A percentile compares a stretch with the other conserved stretches of the same genome.
These are phyloP conservation scores for Persicaria maculosa DNA, from an alignment of 148 eudicot genomes.

Conservation along the genomic window DNA sequence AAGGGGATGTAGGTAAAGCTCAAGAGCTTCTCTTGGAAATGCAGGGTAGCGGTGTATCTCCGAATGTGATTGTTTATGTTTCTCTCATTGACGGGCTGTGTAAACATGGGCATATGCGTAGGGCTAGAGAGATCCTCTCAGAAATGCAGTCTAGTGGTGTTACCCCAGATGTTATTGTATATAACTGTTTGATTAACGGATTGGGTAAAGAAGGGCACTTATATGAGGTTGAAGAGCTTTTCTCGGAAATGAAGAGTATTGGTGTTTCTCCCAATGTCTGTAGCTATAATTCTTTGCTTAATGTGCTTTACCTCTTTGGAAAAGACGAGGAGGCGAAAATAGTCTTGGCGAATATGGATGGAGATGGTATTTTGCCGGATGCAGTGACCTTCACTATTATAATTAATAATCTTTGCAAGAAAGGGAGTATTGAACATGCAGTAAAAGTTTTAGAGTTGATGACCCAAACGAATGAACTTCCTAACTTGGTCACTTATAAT, in stretches of 20 bases:
- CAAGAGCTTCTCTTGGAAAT: no score
- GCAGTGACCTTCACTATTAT: neutral
- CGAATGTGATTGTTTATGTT: neutral
- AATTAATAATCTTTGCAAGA: neutral
- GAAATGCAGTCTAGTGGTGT: slow-evolving; percentile 20
- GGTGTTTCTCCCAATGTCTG: neutral
- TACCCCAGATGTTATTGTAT: slow-evolving; percentile 16
- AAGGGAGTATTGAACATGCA: neutral
- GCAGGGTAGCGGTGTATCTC: neutral
- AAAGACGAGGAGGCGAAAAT: neutral
- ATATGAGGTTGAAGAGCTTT: slow-evolving; percentile 5
- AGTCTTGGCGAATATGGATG: neutral
- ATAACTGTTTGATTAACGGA: slow-evolving; percentile 19
- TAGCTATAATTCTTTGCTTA: neutral
- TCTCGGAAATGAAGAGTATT: neutral
- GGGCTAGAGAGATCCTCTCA: slow-evolving; percentile 17
- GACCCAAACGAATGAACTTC: neutral
- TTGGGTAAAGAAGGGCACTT: neutral
- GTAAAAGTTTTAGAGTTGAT: slow-evolving; percentile 12
- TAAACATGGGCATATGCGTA: slow-evolving; percentile 11
- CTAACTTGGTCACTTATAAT: slow-evolving; percentile 13
- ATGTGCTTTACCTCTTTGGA: neutral
- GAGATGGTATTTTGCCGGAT: slow-evolving; percentile 22
- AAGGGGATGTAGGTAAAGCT: neutral
- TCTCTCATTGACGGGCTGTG: slow-evolving; percentile 24